Base-by-base conservation (phyloP, 306 rosid genomes). In the Vicia villosa region DNA sequence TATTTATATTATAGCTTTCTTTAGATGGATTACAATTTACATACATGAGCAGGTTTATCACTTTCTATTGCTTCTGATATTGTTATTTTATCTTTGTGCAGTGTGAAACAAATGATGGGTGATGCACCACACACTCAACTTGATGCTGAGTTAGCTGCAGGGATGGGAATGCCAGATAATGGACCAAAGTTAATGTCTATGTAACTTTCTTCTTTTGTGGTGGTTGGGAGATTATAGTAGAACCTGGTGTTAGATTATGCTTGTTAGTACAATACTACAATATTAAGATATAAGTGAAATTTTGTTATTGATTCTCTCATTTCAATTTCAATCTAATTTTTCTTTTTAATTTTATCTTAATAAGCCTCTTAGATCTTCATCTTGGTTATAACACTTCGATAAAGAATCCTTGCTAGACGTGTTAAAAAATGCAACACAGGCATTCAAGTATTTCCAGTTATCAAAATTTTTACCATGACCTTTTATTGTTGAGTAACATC, bases 121-220 rank as follows among this genome's bases (percentile, higher is more conserved):
- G 86, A 86, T 17, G 97, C 96, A 46, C 98, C 98, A 6, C 98
- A 94, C 62, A 86, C 90, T 8, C 98, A 94, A 73, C 87, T 94
- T 21, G 98, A 90, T 47, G 98, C 98, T 0, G 98, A 94, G 1
- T 61, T 94, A 80, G 98, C 98, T 38, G 85, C 82, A 16, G 98
- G 98, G 51, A 90, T 94, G 98, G 98, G 98, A 57, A 87, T 81
- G 94, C 98, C 97, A 1, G 98, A 94, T 74, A 90, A 94, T 50
- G 98, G 97, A 45, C 96, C 92, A 24, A 94, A 88, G 87, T 86
- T 94, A 36, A 88, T 90, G 97, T 83, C 90, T 21, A 84, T 85
- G 83, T 88, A 82, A 79, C 30, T 65, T 57, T 20, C 5, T 1
- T 2, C 3, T 34, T 40, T 7, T 8, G 43, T 55, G 0, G 38